phyloP scores from a whole-genome alignment of 2,329 filamentous ascomycete species.

The Alternaria ethzedia region DNA sequence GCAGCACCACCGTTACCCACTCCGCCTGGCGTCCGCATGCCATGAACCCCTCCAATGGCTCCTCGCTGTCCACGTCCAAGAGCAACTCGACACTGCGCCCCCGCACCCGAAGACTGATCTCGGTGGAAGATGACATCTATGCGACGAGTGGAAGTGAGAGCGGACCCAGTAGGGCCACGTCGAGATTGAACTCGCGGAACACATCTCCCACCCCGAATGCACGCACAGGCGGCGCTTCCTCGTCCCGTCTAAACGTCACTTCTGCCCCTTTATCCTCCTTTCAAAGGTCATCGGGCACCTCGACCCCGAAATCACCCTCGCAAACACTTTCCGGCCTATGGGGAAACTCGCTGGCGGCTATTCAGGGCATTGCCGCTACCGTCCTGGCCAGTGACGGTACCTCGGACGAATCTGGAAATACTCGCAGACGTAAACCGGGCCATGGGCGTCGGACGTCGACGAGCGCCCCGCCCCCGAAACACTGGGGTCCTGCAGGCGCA shows the following conservation, averaged over 20 bases:
- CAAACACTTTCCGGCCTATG: slow-evolving; percentile 52
- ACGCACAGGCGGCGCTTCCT: slow-evolving; percentile 32
- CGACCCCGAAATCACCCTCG: slow-evolving; percentile 32
- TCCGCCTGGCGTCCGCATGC: slow-evolving; percentile 43
- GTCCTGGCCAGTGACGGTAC: slow-evolving; percentile 52
- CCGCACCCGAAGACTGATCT: slow-evolving; percentile 55
- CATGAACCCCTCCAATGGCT: slow-evolving; percentile 51
- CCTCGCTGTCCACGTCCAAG: slow-evolving; percentile 46
- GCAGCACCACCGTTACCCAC: slow-evolving; percentile 44
- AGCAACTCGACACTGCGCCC: slow-evolving; percentile 56
- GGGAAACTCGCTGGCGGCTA: slow-evolving; percentile 56
- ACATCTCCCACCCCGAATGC: slow-evolving; percentile 51
- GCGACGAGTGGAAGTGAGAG: slow-evolving; percentile 40
- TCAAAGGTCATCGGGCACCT: slow-evolving; percentile 27
- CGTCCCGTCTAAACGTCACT: slow-evolving; percentile 39
- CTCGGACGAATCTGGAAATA: slow-evolving; percentile 18
- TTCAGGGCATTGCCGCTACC: slow-evolving; percentile 58
- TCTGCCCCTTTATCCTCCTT: slow-evolving; percentile 37
- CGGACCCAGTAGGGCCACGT: slow-evolving; percentile 49
- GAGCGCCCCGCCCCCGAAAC: slow-evolving; percentile 49
- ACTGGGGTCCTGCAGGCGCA: slow-evolving; percentile 56
- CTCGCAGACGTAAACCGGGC: slow-evolving; percentile 37
- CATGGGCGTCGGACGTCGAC: slow-evolving; percentile 40
- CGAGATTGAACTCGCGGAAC: slow-evolving; percentile 36
- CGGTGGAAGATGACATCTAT: slow-evolving; percentile 55